Evolutionary conservation across 257 asterid genomes (phyloP).

Genomic region (Lycium barbarum): DNA sequence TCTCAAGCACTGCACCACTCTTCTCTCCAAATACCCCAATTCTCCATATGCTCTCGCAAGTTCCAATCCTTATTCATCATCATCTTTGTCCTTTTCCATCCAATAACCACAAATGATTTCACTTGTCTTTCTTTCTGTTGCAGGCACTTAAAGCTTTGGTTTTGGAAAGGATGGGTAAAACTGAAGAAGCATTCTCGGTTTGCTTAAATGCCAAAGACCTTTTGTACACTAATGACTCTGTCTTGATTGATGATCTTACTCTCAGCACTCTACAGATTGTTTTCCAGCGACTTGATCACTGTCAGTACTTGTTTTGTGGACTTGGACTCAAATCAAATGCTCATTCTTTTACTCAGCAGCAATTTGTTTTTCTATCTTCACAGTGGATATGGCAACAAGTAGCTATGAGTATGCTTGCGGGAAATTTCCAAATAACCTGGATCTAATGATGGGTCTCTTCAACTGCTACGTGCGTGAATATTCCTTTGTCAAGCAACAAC

Average conservation of each 20-base stretch:
- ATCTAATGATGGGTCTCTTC: constrained; percentile 91
- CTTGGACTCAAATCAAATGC: not conserved
- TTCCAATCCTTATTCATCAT: not conserved
- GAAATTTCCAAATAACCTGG: constrained; percentile 80
- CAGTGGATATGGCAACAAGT: constrained; percentile 96
- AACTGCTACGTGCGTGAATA: constrained; percentile 92
- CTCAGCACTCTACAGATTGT: constrained; percentile 95
- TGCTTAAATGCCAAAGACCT: constrained; percentile 82
- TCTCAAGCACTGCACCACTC: constrained; percentile 72
- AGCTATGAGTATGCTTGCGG: constrained; percentile 90
- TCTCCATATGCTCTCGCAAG: constrained; percentile 91
- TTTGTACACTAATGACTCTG: constrained; percentile 59
- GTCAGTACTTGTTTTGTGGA: constrained; percentile 49
- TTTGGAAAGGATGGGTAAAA: constrained; percentile 85
- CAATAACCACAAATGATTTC: not conserved
- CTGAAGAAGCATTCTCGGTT: constrained; percentile 80
- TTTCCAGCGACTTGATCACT: constrained; percentile 88
- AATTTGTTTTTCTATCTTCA: constrained; percentile 22
- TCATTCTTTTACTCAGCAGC: constrained; percentile 17
- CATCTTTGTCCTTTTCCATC: not conserved
- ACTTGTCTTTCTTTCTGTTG: constrained; percentile 1
- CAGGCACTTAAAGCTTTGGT: constrained; percentile 92
- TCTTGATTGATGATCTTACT: constrained; percentile 84
- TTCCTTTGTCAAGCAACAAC: constrained; percentile 96
- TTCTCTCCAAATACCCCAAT: constrained; percentile 79